Percentiles rank a stretch among this genome's conserved stretches.
Evolutionary conservation across 1,284 basidiomycete species (phyloP).

Genomic region (Filobasidium uniguttulatum): DNA sequence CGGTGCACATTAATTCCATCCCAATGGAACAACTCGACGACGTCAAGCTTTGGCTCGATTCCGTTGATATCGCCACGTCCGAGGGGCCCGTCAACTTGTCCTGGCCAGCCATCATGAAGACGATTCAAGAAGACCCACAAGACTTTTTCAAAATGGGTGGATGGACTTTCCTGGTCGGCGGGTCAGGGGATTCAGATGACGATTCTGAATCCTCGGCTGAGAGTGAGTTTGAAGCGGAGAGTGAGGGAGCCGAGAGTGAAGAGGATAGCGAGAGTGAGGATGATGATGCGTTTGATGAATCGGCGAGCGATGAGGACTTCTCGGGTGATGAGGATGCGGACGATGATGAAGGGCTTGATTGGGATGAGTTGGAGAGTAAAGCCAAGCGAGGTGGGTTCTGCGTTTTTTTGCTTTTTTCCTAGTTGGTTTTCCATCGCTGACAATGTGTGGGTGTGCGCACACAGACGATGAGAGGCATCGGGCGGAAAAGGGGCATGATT

Average conservation of each 20-base stretch:
- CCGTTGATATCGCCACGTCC: constrained; percentile 88
- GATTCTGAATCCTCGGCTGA: constrained; percentile 38
- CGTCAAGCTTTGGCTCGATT: constrained; percentile 97
- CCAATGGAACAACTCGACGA: constrained; percentile 81
- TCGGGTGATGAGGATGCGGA: constrained; percentile 43
- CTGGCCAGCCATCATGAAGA: constrained; percentile 97
- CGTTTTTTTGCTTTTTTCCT: not conserved
- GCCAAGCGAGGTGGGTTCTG: constrained; percentile 58
- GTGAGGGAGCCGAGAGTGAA: constrained; percentile 44
- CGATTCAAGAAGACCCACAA: constrained; percentile 85
- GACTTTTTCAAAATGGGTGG: constrained; percentile 94
- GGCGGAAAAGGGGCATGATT: constrained; percentile 19
- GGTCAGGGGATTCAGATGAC: constrained; percentile 43
- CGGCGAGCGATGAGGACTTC: constrained; percentile 19
- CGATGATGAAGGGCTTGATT: constrained; percentile 46
- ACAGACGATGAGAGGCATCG: constrained; percentile 27
- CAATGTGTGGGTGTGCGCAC: constrained; percentile 2
- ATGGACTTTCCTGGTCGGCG: constrained; percentile 77
- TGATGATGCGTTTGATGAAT: constrained; percentile 42
- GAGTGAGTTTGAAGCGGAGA: constrained; percentile 20
- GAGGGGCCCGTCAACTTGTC: constrained; percentile 97
- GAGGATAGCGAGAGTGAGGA: constrained; percentile 53
- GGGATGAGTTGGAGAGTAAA: constrained; percentile 87
- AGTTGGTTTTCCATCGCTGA: not conserved
- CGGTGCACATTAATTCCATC: constrained; percentile 90